A percentile compares a stretch with the other conserved stretches of the same genome.
These are phyloP conservation scores for Rutstroemia sp. DNA, from an alignment of 2,329 filamentous ascomycete species.

Conservation along the genomic window DNA sequence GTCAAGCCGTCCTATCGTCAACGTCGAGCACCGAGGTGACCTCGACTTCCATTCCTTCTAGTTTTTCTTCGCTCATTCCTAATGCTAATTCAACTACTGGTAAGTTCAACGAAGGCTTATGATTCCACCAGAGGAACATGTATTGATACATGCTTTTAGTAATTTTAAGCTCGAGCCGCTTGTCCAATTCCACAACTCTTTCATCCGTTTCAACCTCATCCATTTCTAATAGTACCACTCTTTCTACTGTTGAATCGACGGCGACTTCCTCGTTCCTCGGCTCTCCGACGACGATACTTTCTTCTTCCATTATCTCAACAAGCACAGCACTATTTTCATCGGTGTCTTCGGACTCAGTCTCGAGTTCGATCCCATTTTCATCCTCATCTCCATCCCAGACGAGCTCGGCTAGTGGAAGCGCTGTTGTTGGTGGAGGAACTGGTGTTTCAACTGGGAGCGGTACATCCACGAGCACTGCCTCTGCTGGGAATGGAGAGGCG, in stretches of 20 bases:
- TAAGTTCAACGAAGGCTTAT: conserved; percentile 14
- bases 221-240: conserved; percentile 1
- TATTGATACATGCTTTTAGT: conserved; percentile 18
- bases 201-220: conserved; percentile 13
- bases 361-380: background rate
- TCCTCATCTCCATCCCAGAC: conserved; percentile 7
- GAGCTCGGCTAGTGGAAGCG: conserved; percentile 7
- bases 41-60: conserved; percentile 23
- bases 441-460: background rate
- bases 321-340: background rate
- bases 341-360: conserved; percentile 2
- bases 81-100: conserved; percentile 27
- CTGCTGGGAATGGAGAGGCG: conserved; percentile 13
- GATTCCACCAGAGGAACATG: background rate
- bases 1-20: conserved; percentile 17
- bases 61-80: conserved; percentile 23
- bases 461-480: conserved; percentile 16
- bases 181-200: conserved; percentile 2
- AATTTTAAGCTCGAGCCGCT: conserved; percentile 23
- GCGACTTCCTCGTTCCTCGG: conserved; percentile 11
- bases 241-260: background rate
- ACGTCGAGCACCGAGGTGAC: conserved; percentile 17
- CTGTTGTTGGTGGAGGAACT: conserved; percentile 13
- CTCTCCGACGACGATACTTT: conserved; percentile 8
- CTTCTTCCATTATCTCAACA: conserved; percentile 6